Evolutionary conservation across 208 protist species (phyloP), one percentile per base, ranked within the genome.

Genomic region (Trypanosoma theileri): DNA sequence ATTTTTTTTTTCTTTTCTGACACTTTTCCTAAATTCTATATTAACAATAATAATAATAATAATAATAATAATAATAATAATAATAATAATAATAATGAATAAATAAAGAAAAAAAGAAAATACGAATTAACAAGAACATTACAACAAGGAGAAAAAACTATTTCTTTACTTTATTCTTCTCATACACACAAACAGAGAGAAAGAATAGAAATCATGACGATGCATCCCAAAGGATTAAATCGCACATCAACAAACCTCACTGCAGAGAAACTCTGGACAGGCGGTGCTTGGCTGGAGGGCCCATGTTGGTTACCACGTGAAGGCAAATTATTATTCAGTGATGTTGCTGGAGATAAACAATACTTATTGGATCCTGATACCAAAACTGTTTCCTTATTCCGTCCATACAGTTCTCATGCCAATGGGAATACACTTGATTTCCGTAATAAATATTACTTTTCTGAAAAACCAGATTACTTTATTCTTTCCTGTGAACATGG

Each of bases 231-330:
- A 8, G 56, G 24, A 16, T 65, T 45, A n/a, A 52, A 22, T 50
- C 51, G 13, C 21, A 31, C 66, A 24, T 12, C 44, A 12, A 11
- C 10, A 17, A 17, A 48, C 16, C 44, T 77, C n/a, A 54, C 66
- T 21, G 45, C 24, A 42, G 72, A 77, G 58, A 28, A 44, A 58
- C 63, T 77, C 28, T 76, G 71, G 71, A 76, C 71, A 50, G 71
- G 71, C 22, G 57, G 58, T 2, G 22, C 35, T 16, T 76, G 71
- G 71, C 21, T 60, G 16, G 71, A 76, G 63, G 71, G 71, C 1
- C 71, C 71, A 22, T 76, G 71, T 56, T 76, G 71, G 71, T 61
- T 76, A 58, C 71, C 71, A 3, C 42, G 58, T 13, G 71, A 76
- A 26, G 61, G 66, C 31, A 63, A 69, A 55, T 62, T 76, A 2